phyloP scores from a whole-genome alignment of 345 rosid genomes.

The Eucalyptus melliodora region DNA sequence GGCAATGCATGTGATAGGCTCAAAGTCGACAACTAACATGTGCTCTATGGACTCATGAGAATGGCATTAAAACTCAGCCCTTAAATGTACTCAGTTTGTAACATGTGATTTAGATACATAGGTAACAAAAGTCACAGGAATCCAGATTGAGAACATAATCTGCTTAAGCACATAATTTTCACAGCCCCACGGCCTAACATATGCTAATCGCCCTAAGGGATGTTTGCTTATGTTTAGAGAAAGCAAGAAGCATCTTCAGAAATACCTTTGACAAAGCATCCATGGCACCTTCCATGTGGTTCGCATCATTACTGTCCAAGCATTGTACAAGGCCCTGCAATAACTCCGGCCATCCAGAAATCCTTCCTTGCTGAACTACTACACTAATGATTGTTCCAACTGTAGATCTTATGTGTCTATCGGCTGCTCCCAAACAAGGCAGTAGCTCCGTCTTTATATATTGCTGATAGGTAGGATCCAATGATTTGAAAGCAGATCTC shows the following conservation, averaged over 20 bases:
- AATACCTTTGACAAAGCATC: conserved; percentile 92
- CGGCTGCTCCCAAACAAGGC: conserved; percentile 85
- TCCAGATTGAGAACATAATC: background rate
- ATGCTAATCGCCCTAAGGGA: background rate
- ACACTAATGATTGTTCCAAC: conserved; percentile 85
- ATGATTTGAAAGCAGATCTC: conserved; percentile 47
- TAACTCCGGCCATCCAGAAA: conserved; percentile 82
- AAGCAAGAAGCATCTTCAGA: background rate
- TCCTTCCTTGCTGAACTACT: conserved; percentile 56
- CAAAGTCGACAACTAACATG: background rate
- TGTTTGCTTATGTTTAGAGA: background rate
- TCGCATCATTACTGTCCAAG: conserved; percentile 71
- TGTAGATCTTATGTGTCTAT: conserved; percentile 81
- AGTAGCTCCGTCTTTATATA: conserved; percentile 69
- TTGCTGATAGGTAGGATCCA: conserved; percentile 52
- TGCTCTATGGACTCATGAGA: background rate
- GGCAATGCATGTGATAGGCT: background rate
- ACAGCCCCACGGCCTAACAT: background rate
- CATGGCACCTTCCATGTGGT: conserved; percentile 99
- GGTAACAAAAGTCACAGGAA: background rate
- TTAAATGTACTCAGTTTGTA: background rate
- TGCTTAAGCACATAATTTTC: background rate
- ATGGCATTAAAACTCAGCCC: background rate
- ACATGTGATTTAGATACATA: background rate
- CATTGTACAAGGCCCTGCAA: conserved; percentile 73